Conservation (phyloP, 139 green algal genomes). For the Coelastrella sp. region DNA sequence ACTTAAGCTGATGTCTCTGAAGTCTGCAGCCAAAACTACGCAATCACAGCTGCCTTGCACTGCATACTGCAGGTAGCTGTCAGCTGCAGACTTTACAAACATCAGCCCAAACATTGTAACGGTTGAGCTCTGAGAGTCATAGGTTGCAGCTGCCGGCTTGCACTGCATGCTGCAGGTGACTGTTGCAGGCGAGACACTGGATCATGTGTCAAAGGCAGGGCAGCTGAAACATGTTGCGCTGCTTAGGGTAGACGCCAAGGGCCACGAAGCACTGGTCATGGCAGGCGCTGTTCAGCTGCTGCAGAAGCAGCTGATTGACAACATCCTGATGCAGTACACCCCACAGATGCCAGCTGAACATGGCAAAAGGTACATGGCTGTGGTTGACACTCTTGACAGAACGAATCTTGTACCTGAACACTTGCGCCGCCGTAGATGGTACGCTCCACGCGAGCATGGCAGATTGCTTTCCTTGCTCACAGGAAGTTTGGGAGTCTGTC, state of each 20-base stretch:
- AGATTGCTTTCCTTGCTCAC: too few relatives aligned
- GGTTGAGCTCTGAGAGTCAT: too few relatives aligned
- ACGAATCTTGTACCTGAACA: too few relatives aligned
- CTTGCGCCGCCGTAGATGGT: too few relatives aligned
- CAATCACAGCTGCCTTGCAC: not conserved
- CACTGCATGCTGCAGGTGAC: not conserved
- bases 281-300: conserved; percentile 46
- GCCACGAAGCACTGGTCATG: conserved; percentile 75
- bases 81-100: too few relatives aligned
- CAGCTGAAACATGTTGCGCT: not conserved
- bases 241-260: conserved; percentile 74
- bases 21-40: too few relatives aligned
- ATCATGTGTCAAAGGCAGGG: conserved; percentile 26
- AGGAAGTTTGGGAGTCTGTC: too few relatives aligned
- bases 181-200: conserved; percentile 54
- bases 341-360: conserved; percentile 51
- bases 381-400: too few relatives aligned
- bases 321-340: conserved; percentile 77
- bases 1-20: too few relatives aligned
- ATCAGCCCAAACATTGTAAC: too few relatives aligned
- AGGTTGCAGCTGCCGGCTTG: not conserved
- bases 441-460: too few relatives aligned
- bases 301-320: conserved; percentile 46
- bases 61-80: not conserved
- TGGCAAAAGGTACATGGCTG: too few relatives aligned